A percentile compares a stretch with the other conserved stretches of the same genome.
Conservation (phyloP, 805 yeast genomes). For the Cyberlindnera americana region DNA sequence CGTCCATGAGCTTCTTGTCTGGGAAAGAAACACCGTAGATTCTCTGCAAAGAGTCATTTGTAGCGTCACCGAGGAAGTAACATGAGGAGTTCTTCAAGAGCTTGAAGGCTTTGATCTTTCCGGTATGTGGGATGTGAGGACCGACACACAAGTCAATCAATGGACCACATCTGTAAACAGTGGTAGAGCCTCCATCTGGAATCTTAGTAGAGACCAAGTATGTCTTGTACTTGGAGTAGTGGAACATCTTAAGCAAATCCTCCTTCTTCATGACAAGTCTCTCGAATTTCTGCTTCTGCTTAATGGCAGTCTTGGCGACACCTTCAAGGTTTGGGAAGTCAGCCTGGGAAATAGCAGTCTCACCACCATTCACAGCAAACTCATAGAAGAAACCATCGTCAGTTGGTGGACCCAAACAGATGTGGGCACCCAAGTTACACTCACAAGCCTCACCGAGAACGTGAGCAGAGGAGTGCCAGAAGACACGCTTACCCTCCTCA, state of each 20-base stretch:
- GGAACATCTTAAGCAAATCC: constrained; percentile 86
- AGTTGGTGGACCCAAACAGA: constrained; percentile 94
- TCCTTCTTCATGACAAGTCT: constrained; percentile 91
- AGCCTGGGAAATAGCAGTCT: constrained; percentile 68
- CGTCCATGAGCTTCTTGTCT: constrained; percentile 93
- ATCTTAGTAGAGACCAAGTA: constrained; percentile 80
- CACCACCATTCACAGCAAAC: constrained; percentile 79
- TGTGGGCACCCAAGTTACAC: constrained; percentile 91
- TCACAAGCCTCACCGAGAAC: constrained; percentile 98
- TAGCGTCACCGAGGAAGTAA: constrained; percentile 90
- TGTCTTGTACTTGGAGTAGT: constrained; percentile 93
- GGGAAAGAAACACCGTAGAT: constrained; percentile 98
- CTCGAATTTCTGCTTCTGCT: constrained; percentile 93
- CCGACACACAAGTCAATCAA: constrained; percentile 96
- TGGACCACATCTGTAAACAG: constrained; percentile 97
- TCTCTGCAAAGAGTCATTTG: constrained; percentile 94
- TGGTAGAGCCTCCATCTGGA: constrained; percentile 93
- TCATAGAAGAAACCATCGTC: constrained; percentile 97
- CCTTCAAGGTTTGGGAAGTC: constrained; percentile 85
- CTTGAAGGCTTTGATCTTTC: constrained; percentile 91
- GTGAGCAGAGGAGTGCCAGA: constrained; percentile 99
- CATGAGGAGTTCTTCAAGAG: constrained; percentile 94
- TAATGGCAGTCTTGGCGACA: constrained; percentile 84
- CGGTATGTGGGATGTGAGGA: constrained; percentile 97
- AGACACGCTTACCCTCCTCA: constrained; percentile 92